A percentile compares a stretch with the other conserved stretches of the same genome.
Conservation (phyloP, 129 eudicot genomes). For the Deinandra increscens region DNA sequence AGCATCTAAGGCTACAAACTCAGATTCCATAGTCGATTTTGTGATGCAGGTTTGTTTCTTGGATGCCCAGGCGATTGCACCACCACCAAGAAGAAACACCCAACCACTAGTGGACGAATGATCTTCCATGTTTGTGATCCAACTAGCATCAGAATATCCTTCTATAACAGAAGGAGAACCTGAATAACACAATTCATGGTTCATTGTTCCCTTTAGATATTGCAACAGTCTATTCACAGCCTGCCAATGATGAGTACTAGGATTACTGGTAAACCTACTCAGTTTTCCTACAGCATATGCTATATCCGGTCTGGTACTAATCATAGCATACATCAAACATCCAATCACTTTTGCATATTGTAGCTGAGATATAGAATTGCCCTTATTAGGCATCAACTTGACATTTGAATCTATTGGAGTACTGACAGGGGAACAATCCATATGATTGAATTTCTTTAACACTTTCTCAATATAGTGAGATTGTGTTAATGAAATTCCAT, state of each 20-base stretch:
- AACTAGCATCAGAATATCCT: background rate
- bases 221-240: too few relatives aligned
- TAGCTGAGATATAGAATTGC: background rate
- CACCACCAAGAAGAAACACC: background rate
- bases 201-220: background rate
- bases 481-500: too few relatives aligned
- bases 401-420: background rate
- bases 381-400: background rate
- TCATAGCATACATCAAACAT: background rate
- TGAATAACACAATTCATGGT: background rate
- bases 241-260: background rate
- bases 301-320: background rate
- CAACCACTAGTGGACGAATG: background rate
- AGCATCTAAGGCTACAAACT: background rate
- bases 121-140: background rate
- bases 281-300: background rate
- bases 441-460: background rate
- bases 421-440: background rate
- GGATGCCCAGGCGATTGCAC: background rate
- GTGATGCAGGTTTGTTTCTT: background rate
- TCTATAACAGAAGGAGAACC: background rate
- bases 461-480: background rate
- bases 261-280: background rate
- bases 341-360: background rate
- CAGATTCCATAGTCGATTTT: background rate